phyloP scores from a whole-genome alignment of 495 filamentous ascomycete species.

The Wilcoxina mikolae region DNA sequence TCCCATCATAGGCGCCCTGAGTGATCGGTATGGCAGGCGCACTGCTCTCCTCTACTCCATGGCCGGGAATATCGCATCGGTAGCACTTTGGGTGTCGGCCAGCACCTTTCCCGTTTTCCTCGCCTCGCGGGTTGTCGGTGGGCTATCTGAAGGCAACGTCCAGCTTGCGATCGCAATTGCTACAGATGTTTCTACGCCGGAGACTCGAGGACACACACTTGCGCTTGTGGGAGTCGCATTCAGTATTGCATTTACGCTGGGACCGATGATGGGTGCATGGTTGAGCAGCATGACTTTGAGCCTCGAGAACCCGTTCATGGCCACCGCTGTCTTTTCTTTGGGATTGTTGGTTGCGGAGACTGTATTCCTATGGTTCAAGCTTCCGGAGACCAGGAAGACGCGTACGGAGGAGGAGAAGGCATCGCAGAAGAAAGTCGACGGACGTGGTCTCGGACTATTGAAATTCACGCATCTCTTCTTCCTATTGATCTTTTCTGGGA shows the following conservation, averaged over 20 bases:
- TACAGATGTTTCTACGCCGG: conserved; percentile 79
- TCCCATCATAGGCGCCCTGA: conserved; percentile 76
- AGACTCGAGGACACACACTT: conserved; percentile 75
- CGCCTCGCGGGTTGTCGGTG: conserved; percentile 78
- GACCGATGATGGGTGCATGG: conserved; percentile 77
- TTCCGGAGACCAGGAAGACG: conserved; percentile 66
- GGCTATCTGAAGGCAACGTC: conserved; percentile 90
- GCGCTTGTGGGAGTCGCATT: conserved; percentile 93
- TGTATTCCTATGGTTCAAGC: conserved; percentile 63
- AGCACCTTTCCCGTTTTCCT: conserved; percentile 92
- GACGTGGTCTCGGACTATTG: conserved; percentile 37
- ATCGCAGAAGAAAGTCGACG: conserved; percentile 17
- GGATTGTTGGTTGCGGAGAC: conserved; percentile 74
- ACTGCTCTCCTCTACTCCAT: conserved; percentile 83
- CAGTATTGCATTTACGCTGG: conserved; percentile 92
- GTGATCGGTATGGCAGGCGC: conserved; percentile 76
- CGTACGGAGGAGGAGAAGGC: conserved; percentile 15
- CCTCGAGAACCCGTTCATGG: conserved; percentile 74
- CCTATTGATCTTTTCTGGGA: conserved; percentile 88
- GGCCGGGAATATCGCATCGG: conserved; percentile 84
- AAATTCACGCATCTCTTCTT: conserved; percentile 81
- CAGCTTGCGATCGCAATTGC: conserved; percentile 95
- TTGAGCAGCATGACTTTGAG: conserved; percentile 60
- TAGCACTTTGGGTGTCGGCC: conserved; percentile 84
- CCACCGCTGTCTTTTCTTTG: conserved; percentile 72